These are phyloP conservation scores for Leccinum rimulosum DNA, from an alignment of 768 basidiomycete species.

Conservation along the genomic window DNA sequence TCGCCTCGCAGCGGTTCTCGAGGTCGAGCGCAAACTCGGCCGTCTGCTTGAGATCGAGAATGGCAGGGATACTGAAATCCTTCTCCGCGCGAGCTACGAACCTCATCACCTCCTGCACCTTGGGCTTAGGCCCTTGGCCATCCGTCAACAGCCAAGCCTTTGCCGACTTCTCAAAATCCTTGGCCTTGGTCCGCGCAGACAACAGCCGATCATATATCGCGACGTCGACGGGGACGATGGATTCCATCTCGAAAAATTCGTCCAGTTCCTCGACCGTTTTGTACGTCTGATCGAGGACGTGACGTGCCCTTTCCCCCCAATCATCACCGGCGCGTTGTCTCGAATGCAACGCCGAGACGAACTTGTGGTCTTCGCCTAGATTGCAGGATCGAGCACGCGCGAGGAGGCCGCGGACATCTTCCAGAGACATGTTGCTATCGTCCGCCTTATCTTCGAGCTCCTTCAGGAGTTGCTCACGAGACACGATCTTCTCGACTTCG, in stretches of 20 bases:
- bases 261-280: constrained; percentile 79
- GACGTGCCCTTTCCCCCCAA: constrained; percentile 75
- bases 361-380: constrained; percentile 61
- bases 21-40: constrained; percentile 78
- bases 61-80: constrained; percentile 68
- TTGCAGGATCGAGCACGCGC: constrained; percentile 67
- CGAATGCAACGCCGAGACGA: constrained; percentile 61
- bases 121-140: constrained; percentile 51
- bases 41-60: constrained; percentile 63
- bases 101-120: constrained; percentile 65
- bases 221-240: constrained; percentile 67
- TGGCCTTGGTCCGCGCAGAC: constrained; percentile 63
- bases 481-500: constrained; percentile 77
- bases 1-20: constrained; percentile 71
- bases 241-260: constrained; percentile 62
- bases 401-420: constrained; percentile 74
- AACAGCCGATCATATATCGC: constrained; percentile 64
- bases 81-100: constrained; percentile 71
- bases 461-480: constrained; percentile 70
- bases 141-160: constrained; percentile 66
- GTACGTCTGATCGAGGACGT: constrained; percentile 61
- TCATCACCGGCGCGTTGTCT: constrained; percentile 64
- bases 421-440: constrained; percentile 62
- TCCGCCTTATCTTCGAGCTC: constrained; percentile 76
- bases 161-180: constrained; percentile 79